Conservation (phyloP, 192 early-diverging fungal genomes). For the Coemansia sp. region DNA sequence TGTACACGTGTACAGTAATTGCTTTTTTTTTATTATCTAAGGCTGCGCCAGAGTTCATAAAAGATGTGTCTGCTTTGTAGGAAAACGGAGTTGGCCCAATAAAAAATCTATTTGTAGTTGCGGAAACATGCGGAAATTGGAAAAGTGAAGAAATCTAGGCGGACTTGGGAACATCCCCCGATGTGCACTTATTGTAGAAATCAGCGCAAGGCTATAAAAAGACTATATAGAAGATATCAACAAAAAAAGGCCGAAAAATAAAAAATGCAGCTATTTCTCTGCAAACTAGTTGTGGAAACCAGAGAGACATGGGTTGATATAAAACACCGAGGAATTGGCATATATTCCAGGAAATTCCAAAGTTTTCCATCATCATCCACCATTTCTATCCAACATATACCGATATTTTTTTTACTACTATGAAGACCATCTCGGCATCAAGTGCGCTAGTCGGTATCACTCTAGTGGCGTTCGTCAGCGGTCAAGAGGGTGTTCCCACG, state of each 20-base stretch:
- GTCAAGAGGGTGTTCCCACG: conserved; percentile 4
- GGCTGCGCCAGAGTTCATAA: not conserved
- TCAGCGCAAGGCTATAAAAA: not conserved
- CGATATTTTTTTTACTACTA: not conserved
- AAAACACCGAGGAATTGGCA: not conserved
- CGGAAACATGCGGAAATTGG: not conserved
- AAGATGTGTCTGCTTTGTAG: not conserved
- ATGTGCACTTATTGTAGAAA: not conserved
- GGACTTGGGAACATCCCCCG: not conserved
- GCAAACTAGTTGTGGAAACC: not conserved
- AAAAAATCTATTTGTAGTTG: not conserved
- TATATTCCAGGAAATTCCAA: not conserved
- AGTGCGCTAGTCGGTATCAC: not conserved
- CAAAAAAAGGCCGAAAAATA: not conserved
- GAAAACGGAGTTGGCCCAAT: not conserved
- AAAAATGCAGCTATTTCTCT: not conserved
- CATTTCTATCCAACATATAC: not conserved
- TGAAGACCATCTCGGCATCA: not conserved
- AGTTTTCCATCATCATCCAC: not conserved
- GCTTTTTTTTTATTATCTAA: not conserved
- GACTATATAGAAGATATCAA: not conserved
- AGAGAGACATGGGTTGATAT: not conserved
- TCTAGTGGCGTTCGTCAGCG: not conserved
- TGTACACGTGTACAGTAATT: not conserved
- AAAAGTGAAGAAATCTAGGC: not conserved